These are phyloP conservation scores for Microbotryum scabiosae DNA, from an alignment of 1,284 basidiomycete species.

Conservation along the genomic window DNA sequence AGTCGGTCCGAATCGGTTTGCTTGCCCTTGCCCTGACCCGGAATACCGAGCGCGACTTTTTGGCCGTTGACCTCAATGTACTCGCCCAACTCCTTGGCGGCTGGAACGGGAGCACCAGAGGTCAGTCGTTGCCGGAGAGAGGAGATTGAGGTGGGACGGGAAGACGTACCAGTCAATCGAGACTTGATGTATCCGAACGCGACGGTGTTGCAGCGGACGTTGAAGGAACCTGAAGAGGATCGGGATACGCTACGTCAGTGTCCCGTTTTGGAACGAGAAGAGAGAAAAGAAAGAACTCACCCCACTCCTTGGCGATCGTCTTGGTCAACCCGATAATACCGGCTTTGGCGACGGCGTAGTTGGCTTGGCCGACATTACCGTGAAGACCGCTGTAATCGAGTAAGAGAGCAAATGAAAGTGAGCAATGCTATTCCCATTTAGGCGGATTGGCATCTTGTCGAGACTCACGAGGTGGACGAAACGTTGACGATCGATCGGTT, in stretches of 20 bases:
- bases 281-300: slow-evolving; percentile 37
- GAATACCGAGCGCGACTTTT: slow-evolving; percentile 49
- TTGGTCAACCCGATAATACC: slow-evolving; percentile 59
- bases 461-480: slow-evolving; percentile 49
- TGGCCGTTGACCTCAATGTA: slow-evolving; percentile 72
- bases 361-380: slow-evolving; percentile 74
- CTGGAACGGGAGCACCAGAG: too few relatives aligned
- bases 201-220: slow-evolving; percentile 69
- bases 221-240: slow-evolving; percentile 44
- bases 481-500: slow-evolving; percentile 65
- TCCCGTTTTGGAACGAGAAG: too few relatives aligned
- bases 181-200: slow-evolving; percentile 70
- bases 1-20: slow-evolving; percentile 12
- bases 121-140: too few relatives aligned
- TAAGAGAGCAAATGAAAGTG: too few relatives aligned
- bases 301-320: slow-evolving; percentile 82
- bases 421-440: too few relatives aligned
- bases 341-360: slow-evolving; percentile 55
- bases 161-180: slow-evolving; percentile 12
- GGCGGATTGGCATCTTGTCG: too few relatives aligned
- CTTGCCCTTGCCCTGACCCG: slow-evolving; percentile 5
- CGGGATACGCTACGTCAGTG: too few relatives aligned
- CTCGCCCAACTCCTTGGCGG: slow-evolving; percentile 63
- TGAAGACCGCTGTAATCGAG: slow-evolving; percentile 53
- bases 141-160: too few relatives aligned